Base-by-base conservation (phyloP, 352 stramenopile species). In the Phytophthora agathidicida region DNA sequence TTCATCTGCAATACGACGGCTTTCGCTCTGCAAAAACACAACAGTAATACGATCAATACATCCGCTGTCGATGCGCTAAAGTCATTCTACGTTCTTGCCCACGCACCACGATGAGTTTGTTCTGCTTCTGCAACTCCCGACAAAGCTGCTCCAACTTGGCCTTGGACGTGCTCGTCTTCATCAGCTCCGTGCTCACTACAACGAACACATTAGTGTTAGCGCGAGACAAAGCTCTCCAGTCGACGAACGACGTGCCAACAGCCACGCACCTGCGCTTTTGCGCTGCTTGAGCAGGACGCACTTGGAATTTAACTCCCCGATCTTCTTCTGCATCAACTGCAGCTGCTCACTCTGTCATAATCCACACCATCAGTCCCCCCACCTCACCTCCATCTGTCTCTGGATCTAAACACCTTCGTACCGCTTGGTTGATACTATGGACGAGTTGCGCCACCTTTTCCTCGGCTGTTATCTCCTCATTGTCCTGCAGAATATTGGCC, bases 91-190 rank as follows among this genome's bases (percentile, higher is more conserved):
- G n/a, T n/a, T n/a, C n/a, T n/a, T n/a, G 35, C 32, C 2, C 10
- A 39, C 70, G 23, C 54, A 89, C 79, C 53, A 92, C 74, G 52
- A 93, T 93, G 14, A 88, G 63, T 54, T 96, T 96, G 65, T 96
- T 96, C 43, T 96, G 86, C 61, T 93, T 93, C 63, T 94, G 84
- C 24, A 96, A 42, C 48, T 94, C 86, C 7, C 86, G 83, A 64
- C 86, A 96, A 7, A 96, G 79, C 32, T 91, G 77, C 45, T 96
- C 86, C 31, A 96, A 59, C 54, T 96, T 96, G 35, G 33, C 26
- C 50, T 93, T 96, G 7, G 84, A 83, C 6, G 69, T 46, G 19
- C 62, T 82, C 4, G 80, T 76, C 64, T 93, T 93, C 23, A 60
- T 58, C 28, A 93, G 54, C 59, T 93, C 82, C 10, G 73, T 73